A percentile compares a stretch with the other conserved stretches of the same genome.
Conservation (phyloP, 2,329 filamentous ascomycete genomes). For the Nemania diffusa region DNA sequence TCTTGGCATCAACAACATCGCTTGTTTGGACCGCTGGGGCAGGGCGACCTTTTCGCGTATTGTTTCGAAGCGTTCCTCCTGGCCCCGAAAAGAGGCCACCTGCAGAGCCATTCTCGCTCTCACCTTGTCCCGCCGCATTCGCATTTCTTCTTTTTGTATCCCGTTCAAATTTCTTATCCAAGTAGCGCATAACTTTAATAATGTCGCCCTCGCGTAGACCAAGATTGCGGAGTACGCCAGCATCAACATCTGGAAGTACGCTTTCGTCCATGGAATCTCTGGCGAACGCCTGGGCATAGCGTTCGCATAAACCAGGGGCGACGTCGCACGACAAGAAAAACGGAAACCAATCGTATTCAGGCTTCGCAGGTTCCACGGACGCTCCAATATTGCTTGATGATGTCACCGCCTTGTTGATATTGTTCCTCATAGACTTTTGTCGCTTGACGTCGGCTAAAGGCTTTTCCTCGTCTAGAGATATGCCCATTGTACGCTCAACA, state of each 20-base stretch:
- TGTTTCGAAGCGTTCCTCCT: conserved; percentile 90
- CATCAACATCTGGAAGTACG: conserved; percentile 87
- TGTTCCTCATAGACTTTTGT: conserved; percentile 53
- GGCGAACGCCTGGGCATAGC: conserved; percentile 88
- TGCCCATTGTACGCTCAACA: conserved; percentile 86
- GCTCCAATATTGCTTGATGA: conserved; percentile 62
- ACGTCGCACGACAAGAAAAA: conserved; percentile 96
- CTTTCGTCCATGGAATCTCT: conserved; percentile 97
- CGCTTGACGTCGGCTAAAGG: conserved; percentile 86
- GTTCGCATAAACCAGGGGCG: conserved; percentile 90
- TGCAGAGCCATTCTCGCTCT: conserved; percentile 67
- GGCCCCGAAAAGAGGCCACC: conserved; percentile 86
- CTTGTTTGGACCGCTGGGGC: conserved; percentile 86
- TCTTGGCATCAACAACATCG: conserved; percentile 87
- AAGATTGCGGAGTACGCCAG: conserved; percentile 82
- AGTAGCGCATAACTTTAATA: conserved; percentile 88
- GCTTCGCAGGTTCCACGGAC: conserved; percentile 69
- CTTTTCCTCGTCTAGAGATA: conserved; percentile 93
- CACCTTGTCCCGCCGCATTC: conserved; percentile 51
- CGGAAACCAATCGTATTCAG: conserved; percentile 98
- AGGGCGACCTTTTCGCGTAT: conserved; percentile 91
- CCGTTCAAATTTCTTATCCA: conserved; percentile 84
- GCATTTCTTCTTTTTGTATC: conserved; percentile 63
- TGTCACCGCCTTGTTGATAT: conserved; percentile 44
- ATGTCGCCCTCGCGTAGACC: conserved; percentile 98